Percentiles rank a stretch among this genome's conserved stretches.
Evolutionary conservation across 306 rosid species (phyloP).

Genomic region (Medicago arabica): DNA sequence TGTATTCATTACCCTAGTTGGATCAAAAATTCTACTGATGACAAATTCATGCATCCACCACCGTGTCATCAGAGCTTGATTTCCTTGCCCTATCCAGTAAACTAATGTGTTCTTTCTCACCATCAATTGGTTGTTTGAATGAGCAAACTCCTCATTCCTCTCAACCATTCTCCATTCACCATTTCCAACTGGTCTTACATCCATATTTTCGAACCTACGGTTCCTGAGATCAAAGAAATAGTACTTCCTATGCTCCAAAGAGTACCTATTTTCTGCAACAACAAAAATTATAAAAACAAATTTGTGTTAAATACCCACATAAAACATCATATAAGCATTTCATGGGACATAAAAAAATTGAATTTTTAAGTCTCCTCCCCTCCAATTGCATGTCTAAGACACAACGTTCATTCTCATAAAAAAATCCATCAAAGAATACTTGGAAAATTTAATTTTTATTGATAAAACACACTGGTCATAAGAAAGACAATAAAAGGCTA

Average conservation of each 20-base stretch:
- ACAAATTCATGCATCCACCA: slow-evolving; percentile 71
- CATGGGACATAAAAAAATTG: neutral
- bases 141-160: slow-evolving; percentile 37
- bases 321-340: too few species aligned
- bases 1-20: slow-evolving; percentile 45
- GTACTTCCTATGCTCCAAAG: slow-evolving; percentile 48
- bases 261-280: slow-evolving; percentile 39
- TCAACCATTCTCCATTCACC: slow-evolving; percentile 65
- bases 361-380: too few species aligned
- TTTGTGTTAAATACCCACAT: neutral
- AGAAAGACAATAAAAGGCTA: too few species aligned
- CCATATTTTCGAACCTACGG: neutral
- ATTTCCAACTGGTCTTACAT: slow-evolving; percentile 46
- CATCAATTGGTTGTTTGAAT: neutral
- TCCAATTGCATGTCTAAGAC: too few species aligned
- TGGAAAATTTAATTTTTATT: too few species aligned
- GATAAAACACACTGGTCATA: too few species aligned
- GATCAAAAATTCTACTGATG: neutral
- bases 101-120: slow-evolving; percentile 52
- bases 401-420: too few species aligned
- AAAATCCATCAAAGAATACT: too few species aligned
- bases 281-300: neutral
- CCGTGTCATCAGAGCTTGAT: neutral
- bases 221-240: slow-evolving; percentile 48
- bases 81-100: slow-evolving; percentile 40